Evolutionary conservation across 1,139 yeast species (phyloP), one percentile per base, ranked within the genome.

Genomic region (Kurtzmaniella natalensis): DNA sequence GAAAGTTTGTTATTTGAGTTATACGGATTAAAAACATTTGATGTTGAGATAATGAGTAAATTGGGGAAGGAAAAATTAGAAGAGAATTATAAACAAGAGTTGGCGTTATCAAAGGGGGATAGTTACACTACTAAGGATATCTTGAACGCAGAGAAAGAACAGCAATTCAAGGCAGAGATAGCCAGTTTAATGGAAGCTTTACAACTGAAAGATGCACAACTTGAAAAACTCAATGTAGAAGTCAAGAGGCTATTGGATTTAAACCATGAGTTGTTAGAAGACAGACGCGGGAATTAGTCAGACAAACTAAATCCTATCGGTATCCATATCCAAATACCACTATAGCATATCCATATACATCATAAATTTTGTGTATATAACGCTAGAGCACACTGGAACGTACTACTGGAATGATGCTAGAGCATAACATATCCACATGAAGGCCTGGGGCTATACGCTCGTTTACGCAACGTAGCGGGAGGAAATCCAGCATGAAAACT

Each of bases 181-280:
- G 48, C 50, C 25, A 36, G 50, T 4, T 47, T 52, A 30, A 53
- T 59, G 23, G 39, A 47, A 23, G 63, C 59, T 31, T 42, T 63
- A 30, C 41, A 43, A 5, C 52, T 47, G 38, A 55, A 50, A 39
- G 51, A 51, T 30, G 43, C 49, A 26, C 47, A 51, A 30, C 43
- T 61, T 30, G 57, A 57, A 7, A 50, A 45, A 16, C 43, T 63
- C 32, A 45, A 46, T 32, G 41, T 38, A 3, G 69, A 63, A 38
- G 61, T 61, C 39, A 59, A 56, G 38, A 42, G 54, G 31, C 44
- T 63, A 20, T 49, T 62, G 38, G 65, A 61, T 25, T 49, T 62
- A 43, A 63, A 63, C 41, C 66, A 58, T 34, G 55, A 54, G 19
- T 43, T 63, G 30, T 40, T 62, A 16, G 44, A 40, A 22, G 48